Evolutionary conservation across 2,329 filamentous ascomycete species (phyloP).

Genomic region (Aspergillus pseudonomiae): DNA sequence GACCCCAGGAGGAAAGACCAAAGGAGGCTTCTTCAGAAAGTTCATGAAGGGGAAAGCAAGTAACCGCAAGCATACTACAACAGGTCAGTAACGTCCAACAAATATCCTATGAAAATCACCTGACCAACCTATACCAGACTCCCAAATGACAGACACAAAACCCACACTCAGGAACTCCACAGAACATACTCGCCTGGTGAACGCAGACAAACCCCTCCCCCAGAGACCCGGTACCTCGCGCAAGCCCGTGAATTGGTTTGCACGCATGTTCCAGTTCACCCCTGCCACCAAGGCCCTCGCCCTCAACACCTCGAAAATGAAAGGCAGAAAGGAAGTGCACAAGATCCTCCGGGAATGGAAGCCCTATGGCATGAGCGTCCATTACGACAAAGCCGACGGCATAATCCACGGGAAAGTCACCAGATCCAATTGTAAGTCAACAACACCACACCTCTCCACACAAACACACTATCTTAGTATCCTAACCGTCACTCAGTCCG

Average conservation of each 20-base stretch:
- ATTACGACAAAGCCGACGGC: constrained; percentile 76
- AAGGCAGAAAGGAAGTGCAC: constrained; percentile 75
- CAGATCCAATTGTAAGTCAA: constrained; percentile 72
- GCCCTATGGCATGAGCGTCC: constrained; percentile 78
- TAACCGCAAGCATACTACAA: constrained; percentile 32
- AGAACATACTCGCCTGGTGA: constrained; percentile 22
- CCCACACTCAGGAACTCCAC: constrained; percentile 18
- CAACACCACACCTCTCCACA: background rate
- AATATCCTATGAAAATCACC: background rate
- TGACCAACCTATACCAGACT: constrained; percentile 12
- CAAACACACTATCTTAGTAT: constrained; percentile 11
- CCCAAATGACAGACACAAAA: constrained; percentile 3
- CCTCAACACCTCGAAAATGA: constrained; percentile 71
- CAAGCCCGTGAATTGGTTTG: constrained; percentile 78
- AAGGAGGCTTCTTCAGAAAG: constrained; percentile 55
- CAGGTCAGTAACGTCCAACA: constrained; percentile 38
- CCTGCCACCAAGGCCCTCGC: constrained; percentile 76
- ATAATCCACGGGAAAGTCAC: constrained; percentile 78
- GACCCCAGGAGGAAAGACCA: constrained; percentile 28
- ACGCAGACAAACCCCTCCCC: constrained; percentile 20
- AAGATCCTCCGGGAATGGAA: constrained; percentile 78
- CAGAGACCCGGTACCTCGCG: constrained; percentile 20
- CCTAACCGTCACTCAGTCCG: constrained; percentile 59
- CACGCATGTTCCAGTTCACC: constrained; percentile 85
- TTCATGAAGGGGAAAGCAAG: constrained; percentile 55